phyloP scores from a whole-genome alignment of 2,329 filamentous ascomycete genomes.

The Penicillium sp. region DNA sequence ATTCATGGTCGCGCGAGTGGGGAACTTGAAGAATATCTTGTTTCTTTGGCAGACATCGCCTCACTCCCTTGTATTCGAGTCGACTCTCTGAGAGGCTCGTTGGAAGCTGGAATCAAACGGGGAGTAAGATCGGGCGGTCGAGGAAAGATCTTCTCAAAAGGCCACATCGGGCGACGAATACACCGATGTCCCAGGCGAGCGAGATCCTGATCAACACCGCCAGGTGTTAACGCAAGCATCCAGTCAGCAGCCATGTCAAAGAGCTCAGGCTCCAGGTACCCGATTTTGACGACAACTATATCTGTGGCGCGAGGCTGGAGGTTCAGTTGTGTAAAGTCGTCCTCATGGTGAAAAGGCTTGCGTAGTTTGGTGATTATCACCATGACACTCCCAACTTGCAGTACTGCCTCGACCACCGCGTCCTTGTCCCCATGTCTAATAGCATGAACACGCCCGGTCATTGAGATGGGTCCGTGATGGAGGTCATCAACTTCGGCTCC shows the following conservation, averaged over 20 bases:
- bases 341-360: slow-evolving; percentile 55
- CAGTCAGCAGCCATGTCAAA: slow-evolving; percentile 55
- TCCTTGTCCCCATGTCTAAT: slow-evolving; percentile 53
- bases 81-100: slow-evolving; percentile 13
- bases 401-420: slow-evolving; percentile 49
- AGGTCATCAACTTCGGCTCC: slow-evolving; percentile 51
- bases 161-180: slow-evolving; percentile 52
- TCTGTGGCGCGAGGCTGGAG: slow-evolving; percentile 48
- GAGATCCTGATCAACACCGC: slow-evolving; percentile 55
- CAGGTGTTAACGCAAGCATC: slow-evolving; percentile 55
- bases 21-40: no score
- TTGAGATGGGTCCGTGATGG: slow-evolving; percentile 50
- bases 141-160: slow-evolving; percentile 42
- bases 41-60: no score
- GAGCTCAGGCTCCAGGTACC: slow-evolving; percentile 55
- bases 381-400: slow-evolving; percentile 52
- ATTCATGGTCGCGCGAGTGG: no score
- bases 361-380: slow-evolving; percentile 53
- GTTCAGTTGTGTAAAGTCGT: slow-evolving; percentile 51
- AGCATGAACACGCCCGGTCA: slow-evolving; percentile 52
- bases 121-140: slow-evolving; percentile 37
- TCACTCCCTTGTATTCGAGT: no score
- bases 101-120: slow-evolving; percentile 37
- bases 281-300: slow-evolving; percentile 57
- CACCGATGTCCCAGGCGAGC: slow-evolving; percentile 48